Evolutionary conservation across 441 rosid genomes (phyloP), one percentile per base, ranked within the genome.

Genomic region (Populus hybrid): DNA sequence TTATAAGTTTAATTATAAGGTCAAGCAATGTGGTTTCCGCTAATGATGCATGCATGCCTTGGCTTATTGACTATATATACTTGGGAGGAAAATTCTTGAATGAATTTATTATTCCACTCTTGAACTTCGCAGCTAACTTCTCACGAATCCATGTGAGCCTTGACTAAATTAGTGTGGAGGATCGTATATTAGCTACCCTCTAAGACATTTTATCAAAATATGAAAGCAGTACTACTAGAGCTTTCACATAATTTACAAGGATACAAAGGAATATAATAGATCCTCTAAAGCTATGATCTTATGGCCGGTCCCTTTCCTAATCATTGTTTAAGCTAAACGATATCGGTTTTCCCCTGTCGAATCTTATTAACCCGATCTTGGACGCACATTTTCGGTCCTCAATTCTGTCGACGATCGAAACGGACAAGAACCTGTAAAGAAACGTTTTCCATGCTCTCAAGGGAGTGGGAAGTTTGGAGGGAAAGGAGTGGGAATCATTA

Each of bases 141-240:
- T 79, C 84, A 81, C 83, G 88, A 72, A 83, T 87, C 87, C 93
- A 88, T 84, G 91, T 84, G 88, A 83, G 72, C 45, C 61, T 38
- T 77, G 76, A 40, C 71, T 67, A 80, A 74, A 59, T 68, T 53
- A 16, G 68, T 77, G 78, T 45, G 70, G 59, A 26, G 26, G 26
- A 8, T 56, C 8, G 4, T 59, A 20, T 59, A 7, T 20, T 50
- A 6, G 18, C 38, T 35, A 35, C 38, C 38, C 38, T 7, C 7
- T 3, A 29, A 29, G 31, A 29, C 31, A 29, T 29, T 29, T 29
- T 29, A 29, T 29, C 31, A 29, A 3, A 29, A 29, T 29, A 29
- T 29, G 3, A 29, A 29, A 29, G 31, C 31, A 29, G 31, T 1
- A 29, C 3, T 29, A 29, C 31, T 3, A 29, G 31, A 29, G 26